Base-by-base conservation (phyloP, 1,139 yeast genomes). In the Saccharomyces hybrid region DNA sequence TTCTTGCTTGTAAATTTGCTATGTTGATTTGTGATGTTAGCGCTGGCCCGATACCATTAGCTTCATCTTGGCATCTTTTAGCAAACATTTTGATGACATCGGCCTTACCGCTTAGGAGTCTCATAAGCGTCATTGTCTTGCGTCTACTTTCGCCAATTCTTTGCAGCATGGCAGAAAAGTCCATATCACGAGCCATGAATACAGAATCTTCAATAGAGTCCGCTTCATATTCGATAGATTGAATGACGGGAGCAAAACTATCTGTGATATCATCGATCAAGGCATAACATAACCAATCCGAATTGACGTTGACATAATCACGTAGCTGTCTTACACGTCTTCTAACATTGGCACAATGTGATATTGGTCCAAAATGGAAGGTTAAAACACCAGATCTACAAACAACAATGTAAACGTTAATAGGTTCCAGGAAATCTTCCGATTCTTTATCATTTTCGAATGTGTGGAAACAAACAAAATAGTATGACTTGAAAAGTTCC, bases 31-130 rank as follows among this genome's bases (percentile, higher is more conserved):
- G 67, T 1, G 75, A 71, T 0, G 75, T 71, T 32, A 71, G 53
- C 1, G 73, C 71, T 7, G 71, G 71, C 5, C 72, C 71, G 49
- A 67, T 65, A 1, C 72, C 72, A 51, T 67, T 71, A 4, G 67
- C 68, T 51, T 73, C 76, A 57, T 93, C 98, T 63, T 87, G 95
- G 71, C 97, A 91, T 66, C 99, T 79, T 68, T 93, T 93, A 42
- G 97, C 96, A 76, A 93, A 90, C 96, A 91, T 93, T 66, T 88
- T 88, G 64, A 93, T 89, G 55, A 93, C 99, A 70, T 95, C 99
- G 0, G 99, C 98, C 70, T 93, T 93, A 58, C 96, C 96, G 27
- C 95, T 84, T 53, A 93, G 76, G 58, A 93, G 76, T 64, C 99
- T 79, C 88, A 93, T 84, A 67, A 91, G 75, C 0, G 96, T 86